Conservation (phyloP, 2,329 filamentous ascomycete species). For the Raffaelea albimanens region DNA sequence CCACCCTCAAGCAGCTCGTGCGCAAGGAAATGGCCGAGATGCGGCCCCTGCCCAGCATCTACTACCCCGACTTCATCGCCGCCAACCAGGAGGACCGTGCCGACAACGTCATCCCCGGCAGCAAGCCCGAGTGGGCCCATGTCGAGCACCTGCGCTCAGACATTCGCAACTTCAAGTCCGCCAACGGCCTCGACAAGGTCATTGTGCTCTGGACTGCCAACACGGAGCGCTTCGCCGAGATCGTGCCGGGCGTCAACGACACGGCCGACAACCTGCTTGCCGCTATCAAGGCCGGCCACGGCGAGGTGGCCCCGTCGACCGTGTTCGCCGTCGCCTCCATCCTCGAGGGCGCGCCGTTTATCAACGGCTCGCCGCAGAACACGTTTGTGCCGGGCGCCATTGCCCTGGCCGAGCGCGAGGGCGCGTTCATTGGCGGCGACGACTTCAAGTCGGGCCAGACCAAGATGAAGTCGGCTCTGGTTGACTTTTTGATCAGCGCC, state of each 20-base stretch:
- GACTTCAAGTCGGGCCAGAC: conserved; percentile 99
- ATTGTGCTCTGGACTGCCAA: conserved; percentile 98
- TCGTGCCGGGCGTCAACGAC: conserved; percentile 85
- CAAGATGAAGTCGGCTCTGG: conserved; percentile 99
- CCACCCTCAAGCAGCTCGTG: conserved; percentile 81
- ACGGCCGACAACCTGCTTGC: conserved; percentile 89
- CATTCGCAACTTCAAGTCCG: conserved; percentile 86
- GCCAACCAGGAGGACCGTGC: conserved; percentile 96
- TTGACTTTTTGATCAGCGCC: conserved; percentile 96
- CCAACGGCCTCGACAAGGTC: conserved; percentile 82
- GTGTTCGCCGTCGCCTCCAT: conserved; percentile 94
- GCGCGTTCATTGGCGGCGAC: conserved; percentile 89
- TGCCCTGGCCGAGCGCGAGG: conserved; percentile 76
- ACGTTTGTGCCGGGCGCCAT: conserved; percentile 94
- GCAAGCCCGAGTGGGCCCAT: conserved; percentile 76
- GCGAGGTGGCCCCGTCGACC: conserved; percentile 89
- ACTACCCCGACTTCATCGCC: conserved; percentile 99
- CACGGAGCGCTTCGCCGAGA: conserved; percentile 90
- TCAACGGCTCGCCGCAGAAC: conserved; percentile 99
- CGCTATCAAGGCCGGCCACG: conserved; percentile 76
- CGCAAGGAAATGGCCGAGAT: conserved; percentile 88
- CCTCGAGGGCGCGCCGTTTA: conserved; percentile 83
- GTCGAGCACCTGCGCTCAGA: conserved; percentile 90
- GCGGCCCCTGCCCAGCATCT: conserved; percentile 86
- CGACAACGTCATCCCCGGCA: conserved; percentile 78